These are phyloP conservation scores for Phytopythium helicoides DNA, from an alignment of 352 stramenopile species.

Conservation along the genomic window DNA sequence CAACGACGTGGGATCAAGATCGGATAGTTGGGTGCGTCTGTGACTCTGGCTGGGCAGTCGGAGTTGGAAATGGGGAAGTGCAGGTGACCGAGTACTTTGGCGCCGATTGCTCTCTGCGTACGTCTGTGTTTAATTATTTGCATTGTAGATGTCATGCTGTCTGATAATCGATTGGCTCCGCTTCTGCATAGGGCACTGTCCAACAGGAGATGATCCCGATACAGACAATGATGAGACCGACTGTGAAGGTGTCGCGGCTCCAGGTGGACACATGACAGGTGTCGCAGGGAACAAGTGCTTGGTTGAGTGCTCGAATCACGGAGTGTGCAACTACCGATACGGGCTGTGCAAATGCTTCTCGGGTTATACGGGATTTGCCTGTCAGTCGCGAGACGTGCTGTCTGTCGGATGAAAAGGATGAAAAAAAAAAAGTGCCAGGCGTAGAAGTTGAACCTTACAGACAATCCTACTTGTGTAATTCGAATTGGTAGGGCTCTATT, in stretches of 20 bases:
- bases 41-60: slow-evolving; percentile 85
- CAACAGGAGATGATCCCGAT: slow-evolving; percentile 75
- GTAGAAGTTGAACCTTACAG: not conserved
- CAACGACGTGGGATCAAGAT: slow-evolving; percentile 89
- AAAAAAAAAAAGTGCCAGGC: not conserved
- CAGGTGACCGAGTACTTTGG: slow-evolving; percentile 90
- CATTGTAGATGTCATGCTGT: too few relatives aligned
- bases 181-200: slow-evolving; percentile 60
- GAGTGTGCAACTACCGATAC: slow-evolving; percentile 85
- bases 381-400: slow-evolving; percentile 40
- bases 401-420: slow-evolving; percentile 6
- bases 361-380: slow-evolving; percentile 67
- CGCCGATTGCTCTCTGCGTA: slow-evolving; percentile 80
- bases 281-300: slow-evolving; percentile 84
- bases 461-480: too few relatives aligned
- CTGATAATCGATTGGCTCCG: too few relatives aligned
- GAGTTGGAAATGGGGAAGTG: slow-evolving; percentile 60
- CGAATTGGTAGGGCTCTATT: slow-evolving; percentile 4
- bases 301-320: slow-evolving; percentile 91
- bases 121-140: slow-evolving; percentile 6
- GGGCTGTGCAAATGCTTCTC: slow-evolving; percentile 88
- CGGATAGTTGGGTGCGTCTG: slow-evolving; percentile 89
- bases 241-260: slow-evolving; percentile 47
- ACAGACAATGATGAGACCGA: slow-evolving; percentile 72
- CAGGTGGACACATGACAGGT: slow-evolving; percentile 39